These are phyloP conservation scores for Crucibulum parvulum DNA, from an alignment of 1,284 basidiomycete species.

Conservation along the genomic window DNA sequence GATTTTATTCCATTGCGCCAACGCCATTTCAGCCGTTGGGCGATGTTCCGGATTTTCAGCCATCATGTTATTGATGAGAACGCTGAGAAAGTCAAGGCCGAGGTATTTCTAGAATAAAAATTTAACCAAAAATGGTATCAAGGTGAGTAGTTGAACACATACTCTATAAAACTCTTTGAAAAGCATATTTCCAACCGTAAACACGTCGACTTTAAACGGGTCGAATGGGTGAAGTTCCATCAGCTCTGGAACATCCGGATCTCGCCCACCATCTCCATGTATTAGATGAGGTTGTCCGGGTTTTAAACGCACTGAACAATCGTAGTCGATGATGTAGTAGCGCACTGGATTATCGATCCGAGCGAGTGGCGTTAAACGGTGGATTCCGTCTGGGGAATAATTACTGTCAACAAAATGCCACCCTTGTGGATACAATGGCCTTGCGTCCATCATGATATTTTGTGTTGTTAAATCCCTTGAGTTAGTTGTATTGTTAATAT, in stretches of 20 bases:
- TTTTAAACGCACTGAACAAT: constrained; percentile 26
- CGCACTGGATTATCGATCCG: constrained; percentile 30
- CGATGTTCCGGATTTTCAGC: constrained; percentile 7
- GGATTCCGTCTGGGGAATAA: constrained; percentile 26
- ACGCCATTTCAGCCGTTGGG: constrained; percentile 11
- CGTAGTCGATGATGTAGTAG: constrained; percentile 38
- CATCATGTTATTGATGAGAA: constrained; percentile 14
- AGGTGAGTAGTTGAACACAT: not conserved
- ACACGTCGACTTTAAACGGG: constrained; percentile 35
- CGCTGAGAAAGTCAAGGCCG: constrained; percentile 16
- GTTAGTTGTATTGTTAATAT: not conserved
- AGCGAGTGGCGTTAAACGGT: constrained; percentile 20
- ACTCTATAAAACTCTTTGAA: constrained; percentile 27
- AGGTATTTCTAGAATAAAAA: constrained; percentile 9
- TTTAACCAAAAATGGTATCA: not conserved
- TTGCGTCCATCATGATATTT: constrained; percentile 42
- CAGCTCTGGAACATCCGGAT: constrained; percentile 31
- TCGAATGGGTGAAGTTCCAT: constrained; percentile 22
- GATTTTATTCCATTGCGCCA: constrained; percentile 10
- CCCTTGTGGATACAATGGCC: constrained; percentile 30
- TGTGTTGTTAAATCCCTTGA: constrained; percentile 31
- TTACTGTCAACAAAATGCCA: constrained; percentile 35
- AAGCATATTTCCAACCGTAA: constrained; percentile 33
- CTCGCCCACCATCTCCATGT: constrained; percentile 26
- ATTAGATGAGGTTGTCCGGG: constrained; percentile 21